Base-by-base conservation (phyloP, 768 basidiomycete species). In the Hemileccinum rubropunctum region DNA sequence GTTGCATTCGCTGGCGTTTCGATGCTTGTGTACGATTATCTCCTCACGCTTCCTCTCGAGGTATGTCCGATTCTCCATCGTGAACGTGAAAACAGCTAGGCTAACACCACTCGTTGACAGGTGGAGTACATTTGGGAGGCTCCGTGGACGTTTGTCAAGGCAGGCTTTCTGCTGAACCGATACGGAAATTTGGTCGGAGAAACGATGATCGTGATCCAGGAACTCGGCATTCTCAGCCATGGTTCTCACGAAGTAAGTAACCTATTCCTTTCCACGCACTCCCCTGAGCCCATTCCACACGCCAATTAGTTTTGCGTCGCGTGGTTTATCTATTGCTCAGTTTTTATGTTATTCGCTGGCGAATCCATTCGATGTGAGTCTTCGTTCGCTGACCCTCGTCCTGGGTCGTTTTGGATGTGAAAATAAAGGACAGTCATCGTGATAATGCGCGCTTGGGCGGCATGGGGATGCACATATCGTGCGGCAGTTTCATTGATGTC, bases 391-490 rank as follows among this genome's bases (percentile, higher is more conserved):
- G 18, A 13, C 13, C 7, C 33, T 17, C 5, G 17, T 20, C 18
- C 10, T 17, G 17, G n/a, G 36, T 39, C 18, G 35, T 42, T 36
- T 18, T 41, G 27, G 46, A 44, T 17, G 17, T 28, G 35, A 40
- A 37, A 28, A 17, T 40, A 14, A 33, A 52, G 51, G 10, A 33
- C 37, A 61, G 59, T 59, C 18, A 37, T 59, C 34, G 59, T 61
- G 10, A 42, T 54, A 4, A 44, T 57, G 52, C 57, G 58, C 5
- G 59, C 54, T 32, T 57, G 59, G 58, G 58, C 55, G 6, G 47
- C 51, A 18, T 61, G 58, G 55, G 58, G 58, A 1, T 59, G 58
- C 34, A 42, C 28, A 9, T 41, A 46, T 17, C 46, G 47, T 15
- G 32, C n/a, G 13, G 41, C 48, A 1, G 10, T 47, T n/a, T 36